Conservation (phyloP, 257 asterid genomes). For the Sherardia arvensis region DNA sequence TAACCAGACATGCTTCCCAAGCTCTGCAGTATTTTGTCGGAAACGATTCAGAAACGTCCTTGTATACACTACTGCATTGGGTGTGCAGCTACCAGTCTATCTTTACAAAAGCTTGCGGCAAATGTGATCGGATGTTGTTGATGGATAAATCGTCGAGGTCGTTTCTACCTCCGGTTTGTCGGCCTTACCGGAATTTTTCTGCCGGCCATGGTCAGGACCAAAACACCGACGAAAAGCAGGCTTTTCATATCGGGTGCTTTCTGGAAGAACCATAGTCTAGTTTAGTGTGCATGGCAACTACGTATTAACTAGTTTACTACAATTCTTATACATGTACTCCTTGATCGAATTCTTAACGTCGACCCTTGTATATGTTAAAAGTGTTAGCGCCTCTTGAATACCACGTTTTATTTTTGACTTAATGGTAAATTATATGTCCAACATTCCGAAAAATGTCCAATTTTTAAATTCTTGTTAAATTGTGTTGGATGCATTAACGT, state of each 20-base stretch:
- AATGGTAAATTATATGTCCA: too few relatives aligned
- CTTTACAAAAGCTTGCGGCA: conserved; percentile 76
- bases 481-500: too few relatives aligned
- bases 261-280: conserved; percentile 44
- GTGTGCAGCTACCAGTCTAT: conserved; percentile 71
- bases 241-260: conserved; percentile 71
- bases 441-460: too few relatives aligned
- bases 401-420: too few relatives aligned
- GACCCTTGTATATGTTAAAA: too few relatives aligned
- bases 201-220: conserved; percentile 20
- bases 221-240: conserved; percentile 26
- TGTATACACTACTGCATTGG: conserved; percentile 68
- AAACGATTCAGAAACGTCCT: conserved; percentile 38
- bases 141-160: conserved; percentile 76
- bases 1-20: conserved; percentile 84
- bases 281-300: too few relatives aligned
- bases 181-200: conserved; percentile 43
- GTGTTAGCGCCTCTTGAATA: too few relatives aligned
- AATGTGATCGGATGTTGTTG: conserved; percentile 60
- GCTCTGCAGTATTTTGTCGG: conserved; percentile 75
- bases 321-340: too few relatives aligned
- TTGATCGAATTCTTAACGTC: too few relatives aligned
- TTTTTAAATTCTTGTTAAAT: too few relatives aligned
- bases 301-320: too few relatives aligned
- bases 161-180: conserved; percentile 67